Evolutionary conservation across 2,329 filamentous ascomycete genomes (phyloP).

Genomic region (Ophiognomonia clavigignenti-juglandacearum): DNA sequence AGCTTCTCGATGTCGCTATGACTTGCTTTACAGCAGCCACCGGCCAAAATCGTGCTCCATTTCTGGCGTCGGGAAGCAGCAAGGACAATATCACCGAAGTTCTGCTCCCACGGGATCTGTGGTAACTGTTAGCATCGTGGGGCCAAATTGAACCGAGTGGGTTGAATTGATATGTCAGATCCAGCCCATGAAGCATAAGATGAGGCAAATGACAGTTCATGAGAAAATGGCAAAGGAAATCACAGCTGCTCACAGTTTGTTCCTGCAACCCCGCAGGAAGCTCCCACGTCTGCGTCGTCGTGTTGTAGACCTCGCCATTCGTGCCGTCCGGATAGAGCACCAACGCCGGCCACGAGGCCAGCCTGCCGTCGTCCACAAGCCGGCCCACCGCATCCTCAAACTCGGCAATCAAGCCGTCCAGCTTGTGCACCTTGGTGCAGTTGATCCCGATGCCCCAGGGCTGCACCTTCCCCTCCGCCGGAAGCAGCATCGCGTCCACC

Average conservation of each 20-base stretch:
- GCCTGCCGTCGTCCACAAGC: slow-evolving; percentile 30
- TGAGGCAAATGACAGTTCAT: no score
- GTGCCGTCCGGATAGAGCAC: slow-evolving; percentile 67
- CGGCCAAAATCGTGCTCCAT: slow-evolving; percentile 44
- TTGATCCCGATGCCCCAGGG: slow-evolving; percentile 66
- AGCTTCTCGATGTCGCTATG: slow-evolving; percentile 21
- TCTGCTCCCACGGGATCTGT: slow-evolving; percentile 39
- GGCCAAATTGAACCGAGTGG: neutral
- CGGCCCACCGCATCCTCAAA: slow-evolving; percentile 45
- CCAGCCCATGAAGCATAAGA: no score
- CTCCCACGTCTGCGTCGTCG: slow-evolving; percentile 56
- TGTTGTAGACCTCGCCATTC: slow-evolving; percentile 64
- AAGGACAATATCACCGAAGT: slow-evolving; percentile 36
- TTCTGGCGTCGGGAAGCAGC: slow-evolving; percentile 29
- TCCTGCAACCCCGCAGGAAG: slow-evolving; percentile 26
- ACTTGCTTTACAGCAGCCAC: slow-evolving; percentile 49
- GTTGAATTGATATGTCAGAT: no score
- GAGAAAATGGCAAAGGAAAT: no score
- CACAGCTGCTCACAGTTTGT: slow-evolving; percentile 22
- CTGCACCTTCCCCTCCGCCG: slow-evolving; percentile 17
- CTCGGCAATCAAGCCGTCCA: slow-evolving; percentile 48
- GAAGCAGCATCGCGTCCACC: slow-evolving; percentile 32
- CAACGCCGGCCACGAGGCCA: slow-evolving; percentile 44
- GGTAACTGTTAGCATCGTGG: neutral
- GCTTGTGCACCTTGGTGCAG: slow-evolving; percentile 62